Evolutionary conservation across 441 rosid genomes (phyloP).

Genomic region (Populus hybrid): DNA sequence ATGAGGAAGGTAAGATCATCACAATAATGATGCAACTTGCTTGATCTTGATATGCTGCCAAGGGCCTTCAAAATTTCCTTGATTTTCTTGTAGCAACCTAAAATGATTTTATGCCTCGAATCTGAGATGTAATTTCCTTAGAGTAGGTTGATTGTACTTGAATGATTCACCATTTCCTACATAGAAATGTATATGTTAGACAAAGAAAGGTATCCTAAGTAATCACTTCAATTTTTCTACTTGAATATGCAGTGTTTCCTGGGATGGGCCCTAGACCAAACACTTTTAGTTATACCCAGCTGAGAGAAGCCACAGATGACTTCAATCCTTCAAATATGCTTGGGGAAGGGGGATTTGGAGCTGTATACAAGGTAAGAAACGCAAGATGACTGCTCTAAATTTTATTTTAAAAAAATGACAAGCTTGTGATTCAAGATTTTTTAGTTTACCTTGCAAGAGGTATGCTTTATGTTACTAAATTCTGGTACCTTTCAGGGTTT

Average conservation of each 20-base stretch:
- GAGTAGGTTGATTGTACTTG: neutral
- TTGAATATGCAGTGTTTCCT: conserved; percentile 31
- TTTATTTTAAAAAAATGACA: neutral
- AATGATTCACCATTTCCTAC: neutral
- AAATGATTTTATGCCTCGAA: neutral
- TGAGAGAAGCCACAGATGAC: conserved; percentile 29
- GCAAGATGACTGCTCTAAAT: neutral
- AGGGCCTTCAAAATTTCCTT: neutral
- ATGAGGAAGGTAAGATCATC: conserved; percentile 31
- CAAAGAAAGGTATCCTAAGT: neutral
- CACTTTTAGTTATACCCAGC: conserved; percentile 25
- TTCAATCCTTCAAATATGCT: conserved; percentile 54
- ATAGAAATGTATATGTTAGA: neutral
- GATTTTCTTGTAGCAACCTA: too few relatives aligned
- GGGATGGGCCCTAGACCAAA: conserved; percentile 22
- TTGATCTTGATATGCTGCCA: neutral
- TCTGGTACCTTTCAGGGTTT: too few relatives aligned
- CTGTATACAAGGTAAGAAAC: conserved; percentile 45
- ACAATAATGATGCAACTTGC: neutral
- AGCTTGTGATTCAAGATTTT: neutral
- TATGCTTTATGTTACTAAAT: too few relatives aligned
- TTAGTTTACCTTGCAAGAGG: neutral
- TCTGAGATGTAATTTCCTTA: neutral
- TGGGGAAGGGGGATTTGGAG: conserved; percentile 83
- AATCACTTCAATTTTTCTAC: neutral